These are phyloP conservation scores for Trypanosomatidae sp. DNA, from an alignment of 208 protist genomes.

Conservation along the genomic window DNA sequence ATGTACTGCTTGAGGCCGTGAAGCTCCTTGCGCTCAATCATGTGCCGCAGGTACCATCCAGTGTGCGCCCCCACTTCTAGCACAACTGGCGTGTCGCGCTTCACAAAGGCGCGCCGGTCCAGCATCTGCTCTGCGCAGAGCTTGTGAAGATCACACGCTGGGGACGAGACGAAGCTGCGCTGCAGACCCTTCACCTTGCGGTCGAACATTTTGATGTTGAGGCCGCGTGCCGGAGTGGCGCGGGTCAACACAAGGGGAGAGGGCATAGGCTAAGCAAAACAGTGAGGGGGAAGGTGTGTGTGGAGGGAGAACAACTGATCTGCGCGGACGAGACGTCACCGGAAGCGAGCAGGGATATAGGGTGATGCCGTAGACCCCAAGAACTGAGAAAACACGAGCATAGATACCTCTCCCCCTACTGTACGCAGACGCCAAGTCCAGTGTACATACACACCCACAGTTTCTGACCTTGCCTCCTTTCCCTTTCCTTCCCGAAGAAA, in stretches of 20 bases:
- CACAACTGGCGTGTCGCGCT: slow-evolving; percentile 82
- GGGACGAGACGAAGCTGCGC: slow-evolving; percentile 57
- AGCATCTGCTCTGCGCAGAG: slow-evolving; percentile 84
- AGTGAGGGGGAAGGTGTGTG: background rate
- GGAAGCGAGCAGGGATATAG: background rate
- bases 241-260: slow-evolving; percentile 76
- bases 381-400: background rate
- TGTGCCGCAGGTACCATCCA: slow-evolving; percentile 88
- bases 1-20: slow-evolving; percentile 91
- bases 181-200: slow-evolving; percentile 80
- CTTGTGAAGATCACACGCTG: slow-evolving; percentile 82
- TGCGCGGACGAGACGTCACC: background rate
- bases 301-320: background rate
- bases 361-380: background rate
- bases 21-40: slow-evolving; percentile 79
- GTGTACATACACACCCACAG: background rate
- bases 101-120: slow-evolving; percentile 81
- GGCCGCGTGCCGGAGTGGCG: slow-evolving; percentile 51
- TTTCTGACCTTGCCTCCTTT: background rate
- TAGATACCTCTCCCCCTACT: background rate
- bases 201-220: slow-evolving; percentile 80
- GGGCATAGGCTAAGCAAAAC: slow-evolving; percentile 35
- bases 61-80: slow-evolving; percentile 86
- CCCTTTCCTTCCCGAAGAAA: background rate
- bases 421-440: background rate